phyloP scores from a whole-genome alignment of 2,329 filamentous ascomycete species.

The Paecilomyces dactylethromorphus region DNA sequence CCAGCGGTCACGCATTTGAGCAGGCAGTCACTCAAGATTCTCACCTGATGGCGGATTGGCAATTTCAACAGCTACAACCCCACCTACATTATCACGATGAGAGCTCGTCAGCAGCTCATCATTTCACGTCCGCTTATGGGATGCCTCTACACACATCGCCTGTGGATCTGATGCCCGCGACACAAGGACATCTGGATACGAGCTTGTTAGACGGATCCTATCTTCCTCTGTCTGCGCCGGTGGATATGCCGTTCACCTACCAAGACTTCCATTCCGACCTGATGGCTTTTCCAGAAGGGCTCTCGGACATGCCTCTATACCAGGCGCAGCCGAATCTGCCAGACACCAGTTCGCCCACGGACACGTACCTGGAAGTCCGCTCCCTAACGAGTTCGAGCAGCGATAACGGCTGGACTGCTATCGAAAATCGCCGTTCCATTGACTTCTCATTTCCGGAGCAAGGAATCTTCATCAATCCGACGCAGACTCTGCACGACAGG shows the following conservation, averaged over 20 bases:
- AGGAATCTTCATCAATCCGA: conserved; percentile 79
- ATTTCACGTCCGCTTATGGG: conserved; percentile 53
- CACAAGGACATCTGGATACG: conserved; percentile 57
- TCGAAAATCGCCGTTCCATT: conserved; percentile 68
- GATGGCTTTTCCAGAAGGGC: conserved; percentile 49
- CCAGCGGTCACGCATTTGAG: conserved; percentile 36
- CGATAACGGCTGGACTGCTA: conserved; percentile 79
- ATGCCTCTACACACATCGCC: conserved; percentile 39
- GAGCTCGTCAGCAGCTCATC: conserved; percentile 47
- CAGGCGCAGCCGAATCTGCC: conserved; percentile 33
- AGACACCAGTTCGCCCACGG: conserved; percentile 61
- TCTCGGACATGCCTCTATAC: conserved; percentile 38
- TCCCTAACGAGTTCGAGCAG: conserved; percentile 74
- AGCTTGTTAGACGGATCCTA: conserved; percentile 60
- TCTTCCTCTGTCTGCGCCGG: conserved; percentile 43
- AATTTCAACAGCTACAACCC: conserved; percentile 35
- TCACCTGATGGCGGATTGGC: conserved; percentile 40
- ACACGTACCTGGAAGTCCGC: conserved; percentile 76
- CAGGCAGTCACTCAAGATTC: conserved; percentile 38
- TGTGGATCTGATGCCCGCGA: conserved; percentile 51
- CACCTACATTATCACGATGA: conserved; percentile 45
- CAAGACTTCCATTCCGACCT: conserved; percentile 71
- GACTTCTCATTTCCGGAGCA: conserved; percentile 58
- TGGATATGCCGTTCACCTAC: conserved; percentile 66
- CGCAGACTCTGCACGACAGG: conserved; percentile 81